Conservation (phyloP, 2,329 filamentous ascomycete genomes). For the Fusarium beomiforme region DNA sequence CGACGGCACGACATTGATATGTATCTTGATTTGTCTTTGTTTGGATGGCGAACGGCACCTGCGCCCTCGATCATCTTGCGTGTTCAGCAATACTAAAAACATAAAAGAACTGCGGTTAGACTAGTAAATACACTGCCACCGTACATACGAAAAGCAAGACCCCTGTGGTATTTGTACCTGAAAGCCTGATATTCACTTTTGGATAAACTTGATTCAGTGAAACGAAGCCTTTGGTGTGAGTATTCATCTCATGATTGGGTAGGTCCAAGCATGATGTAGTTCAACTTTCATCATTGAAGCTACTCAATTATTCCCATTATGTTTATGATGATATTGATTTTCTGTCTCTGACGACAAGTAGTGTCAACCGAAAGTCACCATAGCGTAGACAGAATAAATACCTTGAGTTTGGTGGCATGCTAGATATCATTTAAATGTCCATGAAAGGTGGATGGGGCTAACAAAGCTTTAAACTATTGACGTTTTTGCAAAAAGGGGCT, state of each 20-base stretch:
- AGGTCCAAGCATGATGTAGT: too few species aligned
- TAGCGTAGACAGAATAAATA: background rate
- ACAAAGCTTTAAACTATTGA: background rate
- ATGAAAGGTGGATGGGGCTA: background rate
- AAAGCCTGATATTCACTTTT: background rate
- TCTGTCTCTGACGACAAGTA: background rate
- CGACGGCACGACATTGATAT: too few species aligned
- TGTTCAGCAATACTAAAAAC: background rate
- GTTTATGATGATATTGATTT: too few species aligned
- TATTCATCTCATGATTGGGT: too few species aligned
- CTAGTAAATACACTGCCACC: background rate
- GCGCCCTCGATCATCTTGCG: background rate
- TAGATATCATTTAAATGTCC: background rate
- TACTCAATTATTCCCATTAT: too few species aligned
- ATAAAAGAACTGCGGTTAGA: background rate
- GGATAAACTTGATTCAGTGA: rapidly evolving
- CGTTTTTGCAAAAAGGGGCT: background rate
- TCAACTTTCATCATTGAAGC: background rate
- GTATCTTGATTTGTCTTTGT: background rate
- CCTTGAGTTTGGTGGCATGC: background rate
- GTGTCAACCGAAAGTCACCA: background rate
- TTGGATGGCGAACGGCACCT: background rate
- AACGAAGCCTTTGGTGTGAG: background rate
- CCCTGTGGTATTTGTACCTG: background rate
- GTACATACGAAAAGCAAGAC: background rate